A percentile compares a stretch with the other conserved stretches of the same genome.
Conservation (phyloP, 768 basidiomycete species). For the Chalciporus chontae region DNA sequence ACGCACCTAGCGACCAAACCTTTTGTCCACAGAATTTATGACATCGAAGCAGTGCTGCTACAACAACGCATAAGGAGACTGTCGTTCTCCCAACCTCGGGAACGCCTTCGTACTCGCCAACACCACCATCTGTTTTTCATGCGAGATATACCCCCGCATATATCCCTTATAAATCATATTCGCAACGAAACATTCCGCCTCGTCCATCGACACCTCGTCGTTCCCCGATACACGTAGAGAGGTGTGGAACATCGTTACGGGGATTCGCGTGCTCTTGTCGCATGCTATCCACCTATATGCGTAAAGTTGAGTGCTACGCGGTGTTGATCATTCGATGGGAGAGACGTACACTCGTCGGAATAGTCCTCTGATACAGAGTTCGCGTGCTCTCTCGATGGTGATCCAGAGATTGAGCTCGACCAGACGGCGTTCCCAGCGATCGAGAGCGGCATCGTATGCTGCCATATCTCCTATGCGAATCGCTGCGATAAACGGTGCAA, state of each 20-base stretch:
- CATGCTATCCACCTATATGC: conserved; percentile 70
- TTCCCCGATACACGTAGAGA: conserved; percentile 70
- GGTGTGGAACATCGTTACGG: conserved; percentile 76
- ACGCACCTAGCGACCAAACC: no score
- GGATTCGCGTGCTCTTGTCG: conserved; percentile 72
- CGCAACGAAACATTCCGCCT: conserved; percentile 90
- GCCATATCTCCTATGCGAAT: conserved; percentile 74
- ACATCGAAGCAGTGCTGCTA: conserved; percentile 8
- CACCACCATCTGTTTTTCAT: conserved; percentile 93
- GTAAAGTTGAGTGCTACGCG: not conserved
- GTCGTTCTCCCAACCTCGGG: conserved; percentile 65
- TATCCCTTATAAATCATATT: conserved; percentile 94
- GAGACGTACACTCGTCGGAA: conserved; percentile 70
- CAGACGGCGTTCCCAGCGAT: conserved; percentile 64
- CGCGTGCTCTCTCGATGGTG: conserved; percentile 82
- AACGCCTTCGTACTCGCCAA: conserved; percentile 78
- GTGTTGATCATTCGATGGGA: not conserved
- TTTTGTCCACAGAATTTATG: not conserved
- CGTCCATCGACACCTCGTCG: conserved; percentile 66
- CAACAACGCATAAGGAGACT: conserved; percentile 42
- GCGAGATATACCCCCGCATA: conserved; percentile 94
- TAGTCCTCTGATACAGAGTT: conserved; percentile 78
- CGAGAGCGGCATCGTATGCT: conserved; percentile 77
- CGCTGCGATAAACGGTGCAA: conserved; percentile 75
- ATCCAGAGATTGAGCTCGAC: conserved; percentile 88